A percentile compares a stretch with the other conserved stretches of the same genome.
Conservation (phyloP, 345 rosid species). For the Syzygium oleosum region DNA sequence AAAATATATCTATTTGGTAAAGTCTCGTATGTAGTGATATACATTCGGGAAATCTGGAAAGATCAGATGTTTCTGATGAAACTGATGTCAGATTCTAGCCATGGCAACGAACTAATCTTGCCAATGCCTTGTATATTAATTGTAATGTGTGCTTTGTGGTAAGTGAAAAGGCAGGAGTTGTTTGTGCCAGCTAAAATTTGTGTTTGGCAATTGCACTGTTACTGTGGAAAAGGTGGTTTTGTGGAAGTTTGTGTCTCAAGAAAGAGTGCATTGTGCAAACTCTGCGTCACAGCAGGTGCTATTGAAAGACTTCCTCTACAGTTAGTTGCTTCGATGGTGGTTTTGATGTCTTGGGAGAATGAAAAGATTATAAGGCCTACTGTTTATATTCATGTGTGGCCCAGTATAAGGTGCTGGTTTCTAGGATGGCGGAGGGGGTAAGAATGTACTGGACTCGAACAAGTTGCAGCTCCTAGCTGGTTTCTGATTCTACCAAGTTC, state of each 20-base stretch:
- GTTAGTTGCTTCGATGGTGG: not conserved
- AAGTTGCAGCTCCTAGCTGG: not conserved
- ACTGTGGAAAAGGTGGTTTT: not conserved
- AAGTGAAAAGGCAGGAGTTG: not conserved
- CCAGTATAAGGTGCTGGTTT: too few relatives aligned
- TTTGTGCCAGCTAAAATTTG: not conserved
- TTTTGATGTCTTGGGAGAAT: not conserved
- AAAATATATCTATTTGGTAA: not conserved
- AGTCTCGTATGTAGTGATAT: not conserved
- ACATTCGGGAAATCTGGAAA: not conserved
- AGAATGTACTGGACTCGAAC: too few relatives aligned
- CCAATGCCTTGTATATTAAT: not conserved
- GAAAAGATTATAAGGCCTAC: not conserved
- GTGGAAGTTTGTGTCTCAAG: not conserved
- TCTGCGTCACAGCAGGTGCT: not conserved
- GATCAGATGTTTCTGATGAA: not conserved
- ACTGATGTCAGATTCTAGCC: not conserved
- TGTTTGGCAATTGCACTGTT: not conserved
- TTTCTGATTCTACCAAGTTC: not conserved
- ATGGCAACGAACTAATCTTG: not conserved
- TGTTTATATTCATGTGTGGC: too few relatives aligned
- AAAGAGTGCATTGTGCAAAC: not conserved
- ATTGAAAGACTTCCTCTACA: not conserved
- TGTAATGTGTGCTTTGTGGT: not conserved
- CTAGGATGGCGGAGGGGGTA: too few relatives aligned